Base-by-base conservation (phyloP, 345 rosid genomes). In the Garcia nutans region DNA sequence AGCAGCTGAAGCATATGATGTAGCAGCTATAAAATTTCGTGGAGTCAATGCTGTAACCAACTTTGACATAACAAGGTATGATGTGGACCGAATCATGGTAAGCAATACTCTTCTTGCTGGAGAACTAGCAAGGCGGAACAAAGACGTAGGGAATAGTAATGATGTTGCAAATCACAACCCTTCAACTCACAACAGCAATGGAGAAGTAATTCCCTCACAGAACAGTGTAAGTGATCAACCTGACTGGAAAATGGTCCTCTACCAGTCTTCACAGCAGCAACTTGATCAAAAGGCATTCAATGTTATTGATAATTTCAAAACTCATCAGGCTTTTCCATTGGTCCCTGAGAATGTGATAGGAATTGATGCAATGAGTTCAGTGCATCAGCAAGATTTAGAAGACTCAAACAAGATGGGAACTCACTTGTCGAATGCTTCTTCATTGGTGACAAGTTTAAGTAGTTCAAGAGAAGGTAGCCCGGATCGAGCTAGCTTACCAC, bases 1-100 rank as follows among this genome's bases (percentile, higher is more conserved):
- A 84, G 99, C 99, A 24, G 99, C 97, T 0, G 99, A 95, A 84
- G 99, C 99, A 2, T 95, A 95, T 19, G 99, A 95, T 66, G 77
- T 93, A 22, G 99, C 99, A 0, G 99, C 97, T 1, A 95, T 95
- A 55, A 95, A 95, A 72, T 95, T 95, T 78, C 89, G 99, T 1
- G 99, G 99, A 20, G 88, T 81, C 28, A 93, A 87, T 74, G 99
- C 99, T 19, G 99, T 95, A 31, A 95, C 99, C 0, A 95, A 95
- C 84, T 95, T 95, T 26, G 96, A 93, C 79, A 87, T 93, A 71
- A 78, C 92, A 6, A 79, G 96, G 80, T 95, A 95, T 11, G 87
- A 93, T 37, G 99, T 93, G 45, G 96, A 93, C 33, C 78, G 93
- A 75, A 95, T 95, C 81, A 91, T 87, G 91, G 88, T 92, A 19